A percentile compares a stretch with the other conserved stretches of the same genome.
Conservation (phyloP, 2,329 filamentous ascomycete species). For the Beauveria bassiana region DNA sequence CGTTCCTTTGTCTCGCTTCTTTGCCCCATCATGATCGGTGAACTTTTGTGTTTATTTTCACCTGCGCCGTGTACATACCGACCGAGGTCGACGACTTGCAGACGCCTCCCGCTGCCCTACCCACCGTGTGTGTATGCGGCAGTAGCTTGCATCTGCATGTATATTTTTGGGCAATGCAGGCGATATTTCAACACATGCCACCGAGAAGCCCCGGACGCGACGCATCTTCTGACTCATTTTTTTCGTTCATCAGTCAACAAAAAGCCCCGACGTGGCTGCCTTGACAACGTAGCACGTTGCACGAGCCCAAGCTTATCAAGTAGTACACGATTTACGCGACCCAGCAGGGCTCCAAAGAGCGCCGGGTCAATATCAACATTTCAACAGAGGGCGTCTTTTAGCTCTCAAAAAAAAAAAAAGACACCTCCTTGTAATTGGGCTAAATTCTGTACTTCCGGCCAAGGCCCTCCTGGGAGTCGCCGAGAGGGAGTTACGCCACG, state of each 20-base stretch:
- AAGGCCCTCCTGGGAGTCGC: background rate
- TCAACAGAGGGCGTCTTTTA: background rate
- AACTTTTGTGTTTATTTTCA: background rate
- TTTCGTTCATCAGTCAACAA: background rate
- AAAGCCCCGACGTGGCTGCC: background rate
- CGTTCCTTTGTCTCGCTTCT: background rate
- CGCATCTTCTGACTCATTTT: background rate
- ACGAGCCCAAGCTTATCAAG: background rate
- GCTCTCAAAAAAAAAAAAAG: background rate
- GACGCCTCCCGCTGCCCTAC: background rate
- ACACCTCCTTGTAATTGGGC: background rate
- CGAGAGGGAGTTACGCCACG: background rate
- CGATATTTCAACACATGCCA: background rate
- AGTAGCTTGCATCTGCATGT: background rate
- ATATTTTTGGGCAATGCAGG: background rate
- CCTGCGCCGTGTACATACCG: background rate
- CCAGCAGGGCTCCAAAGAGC: background rate
- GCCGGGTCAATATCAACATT: background rate
- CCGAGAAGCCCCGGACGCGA: background rate
- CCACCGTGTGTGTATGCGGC: background rate
- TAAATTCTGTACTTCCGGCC: background rate
- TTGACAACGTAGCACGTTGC: background rate
- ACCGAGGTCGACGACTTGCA: background rate
- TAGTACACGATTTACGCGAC: background rate
- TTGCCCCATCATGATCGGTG: background rate